Conservation (phyloP, 176 grass and related monocot species). For the Cocos nucifera region DNA sequence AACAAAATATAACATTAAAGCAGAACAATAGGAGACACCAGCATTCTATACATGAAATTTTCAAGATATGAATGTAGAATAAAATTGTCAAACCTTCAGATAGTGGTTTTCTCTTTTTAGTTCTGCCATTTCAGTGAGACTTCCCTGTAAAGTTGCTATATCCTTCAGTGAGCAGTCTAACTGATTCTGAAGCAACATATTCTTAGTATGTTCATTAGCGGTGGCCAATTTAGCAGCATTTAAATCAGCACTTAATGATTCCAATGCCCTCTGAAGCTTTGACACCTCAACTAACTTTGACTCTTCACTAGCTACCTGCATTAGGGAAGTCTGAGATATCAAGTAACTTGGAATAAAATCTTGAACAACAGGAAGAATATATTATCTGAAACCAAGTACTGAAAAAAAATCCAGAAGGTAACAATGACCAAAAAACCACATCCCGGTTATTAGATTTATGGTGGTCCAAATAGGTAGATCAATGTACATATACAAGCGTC, state of each 20-base stretch:
- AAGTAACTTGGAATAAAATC: too few species aligned
- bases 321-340: not conserved
- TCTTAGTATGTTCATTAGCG: conserved; percentile 54
- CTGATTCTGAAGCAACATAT: conserved; percentile 41
- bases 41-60: not conserved
- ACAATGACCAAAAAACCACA: too few species aligned
- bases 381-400: too few species aligned
- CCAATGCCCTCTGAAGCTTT: conserved; percentile 67
- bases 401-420: too few species aligned
- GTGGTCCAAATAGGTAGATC: too few species aligned
- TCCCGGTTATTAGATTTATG: too few species aligned
- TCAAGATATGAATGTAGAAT: too few species aligned
- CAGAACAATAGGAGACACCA: not conserved
- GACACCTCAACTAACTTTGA: conserved; percentile 63
- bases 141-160: conserved; percentile 42
- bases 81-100: conserved; percentile 49
- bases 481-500: too few species aligned
- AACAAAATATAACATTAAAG: too few species aligned
- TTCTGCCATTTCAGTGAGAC: conserved; percentile 42
- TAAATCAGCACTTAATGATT: conserved; percentile 42
- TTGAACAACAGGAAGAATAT: too few species aligned
- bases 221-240: conserved; percentile 44
- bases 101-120: conserved; percentile 57
- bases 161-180: conserved; percentile 56
- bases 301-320: conserved; percentile 62